Evolutionary conservation across 495 filamentous ascomycete genomes (phyloP), one percentile per base, ranked within the genome.

Genomic region (Podospora comata): DNA sequence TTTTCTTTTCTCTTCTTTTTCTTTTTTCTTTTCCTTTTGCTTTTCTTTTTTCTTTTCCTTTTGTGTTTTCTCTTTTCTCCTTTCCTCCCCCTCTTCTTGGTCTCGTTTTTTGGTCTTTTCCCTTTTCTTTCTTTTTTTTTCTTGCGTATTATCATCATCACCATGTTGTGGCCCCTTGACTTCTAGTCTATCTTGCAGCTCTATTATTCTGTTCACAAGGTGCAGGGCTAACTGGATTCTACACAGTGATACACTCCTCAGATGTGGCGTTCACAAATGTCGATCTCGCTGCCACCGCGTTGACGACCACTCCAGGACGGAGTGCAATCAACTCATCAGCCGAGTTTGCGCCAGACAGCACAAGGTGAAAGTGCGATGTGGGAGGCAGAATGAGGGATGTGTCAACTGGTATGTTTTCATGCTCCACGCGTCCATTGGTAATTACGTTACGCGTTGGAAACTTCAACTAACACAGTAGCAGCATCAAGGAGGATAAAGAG

Each of bases 291-390:
- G 91, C 67, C 91, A 94, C 74, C 82, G 87, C 30, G 70, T 90
- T 0, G 72, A 74, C 0, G 88, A 94, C 68, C 91, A 94, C 69
- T 90, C 88, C 2, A 85, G 88, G 66, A 83, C 89, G 70, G 71
- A 76, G 2, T 92, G 91, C 73, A 73, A 69, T 2, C 69, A 80
- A 4, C 67, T 87, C 0, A 66, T 88, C 3, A 70, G 79, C 6
- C 79, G 76, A 58, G 77, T 71, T 0, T 92, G 90, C 65, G 48
- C 81, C 0, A 80, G 85, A 3, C 78, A 80, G 15, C 90, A 93
- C 76, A 76, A 76, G 19, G 61, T 75, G 3, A 72, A 74, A 1
- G 75, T 77, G 34, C 60, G 15, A 5, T 83, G 80, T 55, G 64
- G 71, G 56, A 70, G 79, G 68, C 72, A 68, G 27, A 62, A 68